A percentile compares a stretch with the other conserved stretches of the same genome.
phyloP scores from a whole-genome alignment of 2,329 filamentous ascomycete species.

The Cercospora brassicicola region DNA sequence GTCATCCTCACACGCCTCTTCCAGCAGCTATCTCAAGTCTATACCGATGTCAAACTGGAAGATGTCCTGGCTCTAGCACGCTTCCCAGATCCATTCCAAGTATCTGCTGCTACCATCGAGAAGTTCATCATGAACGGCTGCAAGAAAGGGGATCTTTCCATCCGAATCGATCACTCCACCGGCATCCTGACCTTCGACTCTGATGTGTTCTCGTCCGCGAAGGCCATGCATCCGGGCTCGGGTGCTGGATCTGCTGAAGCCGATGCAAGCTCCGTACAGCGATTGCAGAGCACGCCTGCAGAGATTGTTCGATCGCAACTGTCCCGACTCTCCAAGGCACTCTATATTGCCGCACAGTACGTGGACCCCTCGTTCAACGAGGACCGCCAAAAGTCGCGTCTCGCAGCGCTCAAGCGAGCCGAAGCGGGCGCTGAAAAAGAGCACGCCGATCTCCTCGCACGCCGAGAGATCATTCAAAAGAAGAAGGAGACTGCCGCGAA shows the following conservation, averaged over 20 bases:
- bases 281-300: slow-evolving; percentile 93
- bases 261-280: slow-evolving; percentile 82
- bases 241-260: slow-evolving; percentile 82
- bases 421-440: slow-evolving; percentile 89
- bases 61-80: slow-evolving; percentile 92
- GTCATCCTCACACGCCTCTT: slow-evolving; percentile 97
- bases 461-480: slow-evolving; percentile 90
- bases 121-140: slow-evolving; percentile 99
- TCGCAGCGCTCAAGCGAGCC: slow-evolving; percentile 76
- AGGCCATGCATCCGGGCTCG: slow-evolving; percentile 83
- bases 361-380: slow-evolving; percentile 89
- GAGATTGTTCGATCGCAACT: slow-evolving; percentile 97
- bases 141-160: slow-evolving; percentile 97
- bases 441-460: slow-evolving; percentile 77
- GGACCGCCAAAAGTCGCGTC: slow-evolving; percentile 73
- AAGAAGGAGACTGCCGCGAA: slow-evolving; percentile 95
- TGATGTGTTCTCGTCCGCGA: slow-evolving; percentile 95
- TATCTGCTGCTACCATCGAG: slow-evolving; percentile 86
- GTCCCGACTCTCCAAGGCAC: slow-evolving; percentile 82
- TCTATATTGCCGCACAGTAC: slow-evolving; percentile 93
- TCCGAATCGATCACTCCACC: slow-evolving; percentile 92
- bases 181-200: slow-evolving; percentile 96
- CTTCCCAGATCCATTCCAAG: slow-evolving; percentile 96
- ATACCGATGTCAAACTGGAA: slow-evolving; percentile 91
- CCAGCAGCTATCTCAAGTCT: slow-evolving; percentile 98